Base-by-base conservation (phyloP, 768 basidiomycete species). In the Mycena haematopus region DNA sequence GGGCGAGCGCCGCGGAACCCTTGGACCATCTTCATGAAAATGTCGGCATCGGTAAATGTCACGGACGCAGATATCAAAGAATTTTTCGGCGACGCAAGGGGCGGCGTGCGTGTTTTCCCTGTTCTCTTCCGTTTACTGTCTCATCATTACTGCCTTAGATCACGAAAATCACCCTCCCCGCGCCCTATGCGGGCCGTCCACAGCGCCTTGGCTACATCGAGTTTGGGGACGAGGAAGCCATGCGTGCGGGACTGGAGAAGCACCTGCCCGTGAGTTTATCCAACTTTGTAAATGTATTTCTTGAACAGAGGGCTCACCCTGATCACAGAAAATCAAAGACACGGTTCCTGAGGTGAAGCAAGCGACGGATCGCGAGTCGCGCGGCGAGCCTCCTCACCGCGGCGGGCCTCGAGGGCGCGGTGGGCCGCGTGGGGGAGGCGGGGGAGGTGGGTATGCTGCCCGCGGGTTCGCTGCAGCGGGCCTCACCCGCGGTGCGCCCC, bases 1-100 rank as follows among this genome's bases (percentile, higher is more conserved):
- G 81, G 81, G 50, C 83, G 85, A 59, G 83, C 85, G 0, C 78
- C 83, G 29, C 81, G 91, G 42, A 86, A 91, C 73, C 92, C 93
- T 6, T 93, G 89, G 88, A 95, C 93, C 9, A 82, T 95, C 54
- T 95, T 92, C 75, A 86, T 95, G 82, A 86, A 89, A 65, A 80
- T 89, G 77, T 74, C 79, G 19, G 68, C 76, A 11, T 75, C 78
- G 5, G 67, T 78, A 9, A 72, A 82, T 14, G 79, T 84, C 6
- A 82, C 74, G 11, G 93, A 95, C 66, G 66, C 74, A 0, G 91
- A 93, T 51, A 71, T 95, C 9, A 82, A 84, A 57, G 90, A 90
- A 19, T 93, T 92, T 77, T 95, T 91, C 71, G 85, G 82, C 10
- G 90, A 89, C 10, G 86, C 87, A 0, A 84, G 86, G 73, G 79